A percentile compares a stretch with the other conserved stretches of the same genome.
Conservation (phyloP, 2,329 filamentous ascomycete genomes). For the Orbilia quercus region DNA sequence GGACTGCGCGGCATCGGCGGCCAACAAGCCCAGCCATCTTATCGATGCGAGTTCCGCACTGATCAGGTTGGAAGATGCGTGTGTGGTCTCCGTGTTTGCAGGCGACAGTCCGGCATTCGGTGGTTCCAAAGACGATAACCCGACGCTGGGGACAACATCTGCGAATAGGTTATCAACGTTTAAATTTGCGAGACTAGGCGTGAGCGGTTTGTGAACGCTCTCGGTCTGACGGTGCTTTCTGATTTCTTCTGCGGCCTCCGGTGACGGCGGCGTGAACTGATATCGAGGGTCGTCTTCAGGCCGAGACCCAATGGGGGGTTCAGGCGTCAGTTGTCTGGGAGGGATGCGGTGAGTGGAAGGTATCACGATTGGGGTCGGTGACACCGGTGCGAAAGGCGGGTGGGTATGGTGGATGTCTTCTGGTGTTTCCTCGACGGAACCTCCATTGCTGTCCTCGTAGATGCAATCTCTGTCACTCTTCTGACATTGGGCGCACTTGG, state of each 20-base stretch:
- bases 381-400: conserved; percentile 41
- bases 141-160: conserved; percentile 36
- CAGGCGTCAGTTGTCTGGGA: conserved; percentile 15
- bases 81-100: conserved; percentile 50
- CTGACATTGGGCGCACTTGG: conserved; percentile 65
- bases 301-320: conserved; percentile 39
- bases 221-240: conserved; percentile 48
- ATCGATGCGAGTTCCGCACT: conserved; percentile 52
- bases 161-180: conserved; percentile 43
- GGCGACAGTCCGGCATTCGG: conserved; percentile 42
- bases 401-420: not conserved
- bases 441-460: conserved; percentile 60
- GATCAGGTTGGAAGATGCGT: conserved; percentile 42
- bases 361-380: conserved; percentile 35
- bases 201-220: conserved; percentile 37
- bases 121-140: conserved; percentile 26
- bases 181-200: conserved; percentile 26
- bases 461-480: conserved; percentile 65
- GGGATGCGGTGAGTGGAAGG: conserved; percentile 20
- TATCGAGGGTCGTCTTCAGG: conserved; percentile 51
- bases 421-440: not conserved
- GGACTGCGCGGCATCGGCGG: conserved; percentile 44
- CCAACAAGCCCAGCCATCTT: conserved; percentile 50
- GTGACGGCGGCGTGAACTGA: conserved; percentile 52
- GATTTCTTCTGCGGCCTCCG: conserved; percentile 48